Conservation (phyloP, 306 rosid species). For the Inga oerstediana region DNA sequence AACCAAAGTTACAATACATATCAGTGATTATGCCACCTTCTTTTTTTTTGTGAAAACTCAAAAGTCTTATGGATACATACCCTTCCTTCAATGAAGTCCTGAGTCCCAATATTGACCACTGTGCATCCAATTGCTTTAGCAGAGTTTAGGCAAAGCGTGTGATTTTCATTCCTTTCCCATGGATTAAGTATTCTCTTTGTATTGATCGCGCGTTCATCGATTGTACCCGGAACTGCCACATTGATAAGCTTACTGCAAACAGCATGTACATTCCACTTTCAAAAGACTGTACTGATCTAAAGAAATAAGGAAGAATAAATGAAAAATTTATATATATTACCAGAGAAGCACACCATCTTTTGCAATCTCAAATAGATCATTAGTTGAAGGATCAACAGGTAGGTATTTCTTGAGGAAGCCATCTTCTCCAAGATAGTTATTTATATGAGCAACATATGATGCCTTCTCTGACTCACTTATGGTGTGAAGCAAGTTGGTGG, state of each 20-base stretch:
- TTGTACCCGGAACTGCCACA: slow-evolving; percentile 95
- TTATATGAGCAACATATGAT: slow-evolving; percentile 89
- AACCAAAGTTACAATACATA: not conserved
- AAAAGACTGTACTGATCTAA: not conserved
- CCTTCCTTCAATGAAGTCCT: slow-evolving; percentile 98
- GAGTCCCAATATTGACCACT: slow-evolving; percentile 95
- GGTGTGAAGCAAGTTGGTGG: slow-evolving; percentile 97
- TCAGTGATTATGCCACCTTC: not conserved
- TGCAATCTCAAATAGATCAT: slow-evolving; percentile 83
- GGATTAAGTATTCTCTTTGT: slow-evolving; percentile 89
- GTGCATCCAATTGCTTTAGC: slow-evolving; percentile 99
- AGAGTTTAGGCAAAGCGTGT: slow-evolving; percentile 96
- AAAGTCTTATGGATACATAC: slow-evolving; percentile 50
- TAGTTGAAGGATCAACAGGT: slow-evolving; percentile 87
- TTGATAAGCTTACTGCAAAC: slow-evolving; percentile 90
- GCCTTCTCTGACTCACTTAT: slow-evolving; percentile 98
- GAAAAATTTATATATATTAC: slow-evolving; percentile 36
- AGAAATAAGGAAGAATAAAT: not conserved
- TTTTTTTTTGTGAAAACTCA: slow-evolving; percentile 16
- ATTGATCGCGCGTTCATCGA: slow-evolving; percentile 91
- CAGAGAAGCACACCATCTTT: slow-evolving; percentile 98
- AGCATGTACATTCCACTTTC: not conserved
- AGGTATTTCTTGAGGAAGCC: slow-evolving; percentile 75
- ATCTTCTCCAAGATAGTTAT: slow-evolving; percentile 85
- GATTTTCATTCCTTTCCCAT: slow-evolving; percentile 98